phyloP scores from a whole-genome alignment of 352 stramenopile species.

The Phytophthora europaea region DNA sequence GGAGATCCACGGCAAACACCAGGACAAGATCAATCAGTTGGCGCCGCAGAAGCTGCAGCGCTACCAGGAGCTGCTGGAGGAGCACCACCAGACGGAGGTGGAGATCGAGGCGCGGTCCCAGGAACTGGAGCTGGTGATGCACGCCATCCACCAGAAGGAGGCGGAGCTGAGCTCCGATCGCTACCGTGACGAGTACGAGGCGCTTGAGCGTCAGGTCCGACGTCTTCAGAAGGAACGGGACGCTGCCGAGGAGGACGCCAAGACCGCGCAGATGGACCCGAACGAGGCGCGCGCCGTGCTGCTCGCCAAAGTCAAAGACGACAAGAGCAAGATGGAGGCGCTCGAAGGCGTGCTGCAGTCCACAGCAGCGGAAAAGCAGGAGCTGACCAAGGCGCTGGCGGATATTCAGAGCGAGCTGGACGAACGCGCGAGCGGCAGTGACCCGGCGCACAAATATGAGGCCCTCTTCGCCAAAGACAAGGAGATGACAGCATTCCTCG shows the following conservation, averaged over 20 bases:
- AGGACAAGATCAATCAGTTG: constrained; percentile 92
- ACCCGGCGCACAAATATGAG: constrained; percentile 89
- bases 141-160: constrained; percentile 82
- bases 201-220: constrained; percentile 73
- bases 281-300: constrained; percentile 85
- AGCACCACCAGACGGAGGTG: constrained; percentile 78
- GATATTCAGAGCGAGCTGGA: constrained; percentile 76
- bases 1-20: constrained; percentile 81
- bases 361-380: constrained; percentile 62
- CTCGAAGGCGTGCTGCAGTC: constrained; percentile 69
- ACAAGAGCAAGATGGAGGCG: constrained; percentile 86
- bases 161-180: constrained; percentile 74
- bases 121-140: constrained; percentile 79
- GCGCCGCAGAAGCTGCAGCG: constrained; percentile 86
- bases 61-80: constrained; percentile 81
- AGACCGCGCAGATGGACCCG: constrained; percentile 91
- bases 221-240: constrained; percentile 82
- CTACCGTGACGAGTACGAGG: constrained; percentile 82
- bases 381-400: constrained; percentile 59
- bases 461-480: constrained; percentile 90
- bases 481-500: constrained; percentile 93
- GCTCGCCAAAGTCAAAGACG: constrained; percentile 89
- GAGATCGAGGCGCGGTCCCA: constrained; percentile 78
- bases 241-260: constrained; percentile 83
- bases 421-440: constrained; percentile 71